Conservation (phyloP, 2,329 filamentous ascomycete species). For the Chaetomiaceae sp. region DNA sequence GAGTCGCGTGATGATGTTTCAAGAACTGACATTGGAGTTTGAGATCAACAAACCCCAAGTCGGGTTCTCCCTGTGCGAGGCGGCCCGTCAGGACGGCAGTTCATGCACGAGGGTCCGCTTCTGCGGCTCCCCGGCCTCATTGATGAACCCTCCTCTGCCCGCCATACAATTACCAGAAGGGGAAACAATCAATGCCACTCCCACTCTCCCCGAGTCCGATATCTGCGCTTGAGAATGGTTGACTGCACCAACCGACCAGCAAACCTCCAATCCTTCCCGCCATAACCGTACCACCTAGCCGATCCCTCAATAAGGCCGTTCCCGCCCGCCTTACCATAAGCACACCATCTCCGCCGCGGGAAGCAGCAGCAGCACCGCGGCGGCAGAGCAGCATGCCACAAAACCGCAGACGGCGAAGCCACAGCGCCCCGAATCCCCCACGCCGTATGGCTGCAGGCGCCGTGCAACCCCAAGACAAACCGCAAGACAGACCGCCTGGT, state of each 20-base stretch:
- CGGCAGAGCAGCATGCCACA: neutral
- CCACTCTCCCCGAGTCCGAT: no score
- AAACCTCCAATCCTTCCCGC: neutral
- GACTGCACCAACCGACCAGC: neutral
- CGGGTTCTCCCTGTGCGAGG: no score
- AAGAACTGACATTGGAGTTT: neutral
- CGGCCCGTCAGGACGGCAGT: neutral
- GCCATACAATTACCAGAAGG: no score
- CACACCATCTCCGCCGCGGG: neutral
- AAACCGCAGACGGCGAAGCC: neutral
- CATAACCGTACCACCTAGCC: neutral
- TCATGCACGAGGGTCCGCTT: neutral
- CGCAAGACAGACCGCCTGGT: neutral
- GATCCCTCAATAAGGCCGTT: neutral
- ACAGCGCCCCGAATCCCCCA: neutral
- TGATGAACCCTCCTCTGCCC: no score
- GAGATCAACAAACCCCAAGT: neutral
- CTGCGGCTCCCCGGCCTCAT: no score
- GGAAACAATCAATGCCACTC: no score
- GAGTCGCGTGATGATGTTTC: neutral
- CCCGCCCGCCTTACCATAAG: slow-evolving; percentile 1
- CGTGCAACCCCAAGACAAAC: neutral
- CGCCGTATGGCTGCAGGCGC: neutral
- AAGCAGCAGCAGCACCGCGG: neutral
- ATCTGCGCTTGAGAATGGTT: no score